These are phyloP conservation scores for Buddleja alternifolia DNA, from an alignment of 257 asterid genomes.

Conservation along the genomic window DNA sequence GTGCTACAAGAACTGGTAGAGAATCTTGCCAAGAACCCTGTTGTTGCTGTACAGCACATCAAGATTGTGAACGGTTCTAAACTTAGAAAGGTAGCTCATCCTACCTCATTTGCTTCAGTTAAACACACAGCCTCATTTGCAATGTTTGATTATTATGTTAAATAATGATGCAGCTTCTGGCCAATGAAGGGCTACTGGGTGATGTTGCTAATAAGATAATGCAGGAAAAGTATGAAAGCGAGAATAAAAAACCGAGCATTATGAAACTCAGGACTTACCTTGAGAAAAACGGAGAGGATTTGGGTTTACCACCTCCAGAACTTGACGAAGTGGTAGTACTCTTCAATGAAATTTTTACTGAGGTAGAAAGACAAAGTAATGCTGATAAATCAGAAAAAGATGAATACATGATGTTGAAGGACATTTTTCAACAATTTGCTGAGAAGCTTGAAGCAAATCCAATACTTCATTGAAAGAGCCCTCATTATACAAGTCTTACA, in stretches of 20 bases:
- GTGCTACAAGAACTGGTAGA: constrained; percentile 67
- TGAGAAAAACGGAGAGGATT: constrained; percentile 42
- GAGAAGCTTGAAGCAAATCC: constrained; percentile 60
- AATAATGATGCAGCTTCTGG: constrained; percentile 49
- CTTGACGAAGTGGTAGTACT: constrained; percentile 47
- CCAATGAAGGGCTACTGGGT: constrained; percentile 36
- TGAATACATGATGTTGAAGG: constrained; percentile 36
- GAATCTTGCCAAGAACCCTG: constrained; percentile 47
- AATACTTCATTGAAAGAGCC: constrained; percentile 43
- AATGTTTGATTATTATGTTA: neutral
- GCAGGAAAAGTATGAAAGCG: constrained; percentile 31
- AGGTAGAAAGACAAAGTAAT: constrained; percentile 29
- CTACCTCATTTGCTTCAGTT: constrained; percentile 22
- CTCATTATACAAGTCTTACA: too few species aligned
- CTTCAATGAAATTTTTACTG: constrained; percentile 46
- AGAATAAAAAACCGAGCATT: constrained; percentile 22
- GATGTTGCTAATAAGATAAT: constrained; percentile 40
- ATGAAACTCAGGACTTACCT: constrained; percentile 41
- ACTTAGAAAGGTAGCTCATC: constrained; percentile 50
- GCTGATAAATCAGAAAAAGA: constrained; percentile 32
- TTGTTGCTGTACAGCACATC: constrained; percentile 43
- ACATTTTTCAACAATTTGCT: constrained; percentile 53
- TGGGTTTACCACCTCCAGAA: constrained; percentile 54
- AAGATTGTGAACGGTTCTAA: constrained; percentile 57
- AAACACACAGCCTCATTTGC: neutral